Base-by-base conservation (phyloP, 2,329 filamentous ascomycete species). In the Pseudogymnoascus sp. region DNA sequence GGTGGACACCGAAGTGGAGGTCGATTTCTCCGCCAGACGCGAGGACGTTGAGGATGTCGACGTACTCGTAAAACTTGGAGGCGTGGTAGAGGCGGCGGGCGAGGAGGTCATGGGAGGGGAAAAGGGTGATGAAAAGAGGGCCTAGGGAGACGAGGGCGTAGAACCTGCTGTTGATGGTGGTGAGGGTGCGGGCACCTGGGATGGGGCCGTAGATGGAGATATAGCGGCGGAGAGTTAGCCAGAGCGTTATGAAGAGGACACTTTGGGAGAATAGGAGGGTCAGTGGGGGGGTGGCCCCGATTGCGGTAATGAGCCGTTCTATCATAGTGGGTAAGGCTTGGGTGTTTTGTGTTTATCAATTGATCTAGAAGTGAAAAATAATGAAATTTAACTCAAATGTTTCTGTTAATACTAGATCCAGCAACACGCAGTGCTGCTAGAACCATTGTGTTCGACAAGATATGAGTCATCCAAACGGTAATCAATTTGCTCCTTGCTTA, bases 11-110 rank as follows among this genome's bases (percentile, higher is more conserved):
- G 64, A 73, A 72, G 64, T 73, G 71, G 21, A 69, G 61, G 35
- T 69, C 68, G 38, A 74, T 68, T 10, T 57, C 26, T 1, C 68
- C 67, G 2, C 71, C 70, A 9, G 64, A 64, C 9, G 73, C 72
- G 4, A 71, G 66, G n/a, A 74, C 69, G 61, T 67, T 69, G 33
- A 74, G 67, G 13, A 74, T 69, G 60, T 74, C 72, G 26, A 72
- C 44, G 62, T 73, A 72, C 60, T 74, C 72, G 62, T 73, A 74
- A 42, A 74, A 69, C 62, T 73, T 74, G 53, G 70, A 73, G 8
- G 67, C 62, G 53, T 73, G 71, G 47, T 68, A 74, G 6, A 71
- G 33, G 11, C 50, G 42, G 15, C 66, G 64, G 4, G 47, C 47
- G 7, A 53, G 26, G n/a, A 53, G 47, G 13, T 50, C 44, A 23